phyloP scores from a whole-genome alignment of 1,284 basidiomycete genomes.

The Pseudozyma sp. region DNA sequence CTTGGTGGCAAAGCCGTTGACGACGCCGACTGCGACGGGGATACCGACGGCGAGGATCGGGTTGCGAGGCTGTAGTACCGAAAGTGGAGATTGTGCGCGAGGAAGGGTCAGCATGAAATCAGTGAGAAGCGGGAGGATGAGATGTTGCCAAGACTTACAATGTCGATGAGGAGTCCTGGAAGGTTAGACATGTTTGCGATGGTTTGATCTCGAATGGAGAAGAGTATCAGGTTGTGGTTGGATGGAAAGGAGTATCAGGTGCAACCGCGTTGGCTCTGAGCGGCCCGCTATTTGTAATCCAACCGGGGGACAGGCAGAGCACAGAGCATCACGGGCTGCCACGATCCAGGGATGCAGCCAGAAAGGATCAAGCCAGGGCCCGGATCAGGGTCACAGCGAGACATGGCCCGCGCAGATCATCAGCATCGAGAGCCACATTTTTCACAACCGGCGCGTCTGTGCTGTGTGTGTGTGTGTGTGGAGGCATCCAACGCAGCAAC shows the following conservation, averaged over 20 bases:
- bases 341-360: background rate
- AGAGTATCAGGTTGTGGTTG: background rate
- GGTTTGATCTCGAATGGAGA: background rate
- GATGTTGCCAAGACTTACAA: conserved; percentile 19
- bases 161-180: conserved; percentile 53
- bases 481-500: conserved; percentile 1
- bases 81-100: background rate
- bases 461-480: background rate
- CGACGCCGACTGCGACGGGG: conserved; percentile 53
- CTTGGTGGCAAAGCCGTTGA: conserved; percentile 55
- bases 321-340: background rate
- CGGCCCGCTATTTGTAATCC: conserved; percentile 21
- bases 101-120: background rate
- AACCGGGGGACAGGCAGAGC: background rate
- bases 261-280: background rate
- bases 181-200: conserved; percentile 49
- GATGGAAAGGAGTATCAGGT: background rate
- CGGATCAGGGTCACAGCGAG: background rate
- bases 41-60: conserved; percentile 63
- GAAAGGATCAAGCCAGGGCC: background rate
- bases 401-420: background rate
- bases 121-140: background rate
- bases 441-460: background rate
- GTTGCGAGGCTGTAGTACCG: conserved; percentile 52
- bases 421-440: no score